Conservation (phyloP, 176 grass and related monocot genomes). For the sorghum (Sorghum bicolor) region Sorghum_bicolor_NCBIv3 NC_012876.2:61851001-61851500, state of each 20-base stretch:
- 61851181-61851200: not conserved
- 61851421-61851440: constrained; percentile 71
- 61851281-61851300: not conserved
- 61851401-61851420: constrained; percentile 95
- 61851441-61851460: constrained; percentile 51
- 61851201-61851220: not conserved
- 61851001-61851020: constrained; percentile 58
- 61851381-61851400: constrained; percentile 65
- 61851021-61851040: constrained; percentile 10
- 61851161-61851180: not conserved
- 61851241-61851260: not conserved
- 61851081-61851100: not conserved
- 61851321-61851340: not conserved
- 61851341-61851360: not conserved
- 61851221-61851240: not conserved
- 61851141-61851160: not conserved
- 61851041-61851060: not conserved
- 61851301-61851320: not conserved
- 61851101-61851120: not conserved
- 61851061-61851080: not conserved
- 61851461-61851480: not conserved
- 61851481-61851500: not conserved
- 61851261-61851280: not conserved
- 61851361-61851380: not conserved
- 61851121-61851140: not conserved